A percentile compares a stretch with the other conserved stretches of the same genome.
Conservation (phyloP, 306 rosid genomes). For the Begonia fuchsioides region DNA sequence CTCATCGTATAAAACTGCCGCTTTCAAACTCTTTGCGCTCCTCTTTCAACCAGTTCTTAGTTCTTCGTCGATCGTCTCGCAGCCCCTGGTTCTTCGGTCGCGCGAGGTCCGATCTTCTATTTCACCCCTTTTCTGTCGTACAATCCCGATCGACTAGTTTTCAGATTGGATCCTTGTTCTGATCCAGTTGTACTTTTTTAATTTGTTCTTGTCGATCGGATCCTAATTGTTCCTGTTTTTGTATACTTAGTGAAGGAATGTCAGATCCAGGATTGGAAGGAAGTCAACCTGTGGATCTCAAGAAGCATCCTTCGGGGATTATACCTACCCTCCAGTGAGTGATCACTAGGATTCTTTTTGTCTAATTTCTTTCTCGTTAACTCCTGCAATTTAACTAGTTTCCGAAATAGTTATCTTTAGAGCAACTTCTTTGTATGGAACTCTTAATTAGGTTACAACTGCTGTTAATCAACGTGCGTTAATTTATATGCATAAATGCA, state of each 20-base stretch:
- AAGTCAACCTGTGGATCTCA: conserved; percentile 70
- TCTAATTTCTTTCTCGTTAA: too few species aligned
- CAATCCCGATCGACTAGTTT: background rate
- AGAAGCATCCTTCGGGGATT: conserved; percentile 87
- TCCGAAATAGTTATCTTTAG: too few species aligned
- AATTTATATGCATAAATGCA: too few species aligned
- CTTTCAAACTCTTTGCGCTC: conserved; percentile 53
- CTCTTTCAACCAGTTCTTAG: background rate
- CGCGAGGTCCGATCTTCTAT: conserved; percentile 9
- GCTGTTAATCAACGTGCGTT: too few species aligned
- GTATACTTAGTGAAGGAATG: conserved; percentile 22
- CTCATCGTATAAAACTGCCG: conserved; percentile 21
- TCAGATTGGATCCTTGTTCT: background rate
- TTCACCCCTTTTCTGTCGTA: background rate
- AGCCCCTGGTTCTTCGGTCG: conserved; percentile 4
- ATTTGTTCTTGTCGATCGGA: background rate
- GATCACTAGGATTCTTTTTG: too few species aligned
- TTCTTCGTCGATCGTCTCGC: background rate
- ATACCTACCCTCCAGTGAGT: conserved; percentile 98
- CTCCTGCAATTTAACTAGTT: too few species aligned
- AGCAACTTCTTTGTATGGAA: too few species aligned
- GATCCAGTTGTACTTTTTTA: background rate
- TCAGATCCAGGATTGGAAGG: conserved; percentile 81
- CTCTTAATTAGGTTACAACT: too few species aligned
- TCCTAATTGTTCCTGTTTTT: background rate